Conservation (phyloP, 257 asterid species). For the Petrea volubilis region DNA sequence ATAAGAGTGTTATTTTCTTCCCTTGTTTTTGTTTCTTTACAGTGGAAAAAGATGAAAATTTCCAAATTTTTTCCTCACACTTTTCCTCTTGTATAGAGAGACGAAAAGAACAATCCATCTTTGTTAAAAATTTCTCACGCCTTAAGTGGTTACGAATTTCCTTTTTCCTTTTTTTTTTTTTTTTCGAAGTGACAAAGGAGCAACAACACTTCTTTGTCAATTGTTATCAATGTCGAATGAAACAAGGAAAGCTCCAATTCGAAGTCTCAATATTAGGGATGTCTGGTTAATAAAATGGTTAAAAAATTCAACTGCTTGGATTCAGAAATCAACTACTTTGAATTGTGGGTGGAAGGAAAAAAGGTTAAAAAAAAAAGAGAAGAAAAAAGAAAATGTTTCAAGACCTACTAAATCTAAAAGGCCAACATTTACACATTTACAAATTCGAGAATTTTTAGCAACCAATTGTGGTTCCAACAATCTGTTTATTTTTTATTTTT, state of each 20-base stretch:
- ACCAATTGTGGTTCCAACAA: background rate
- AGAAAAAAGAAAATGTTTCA: background rate
- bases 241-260: background rate
- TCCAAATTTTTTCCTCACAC: too few relatives aligned
- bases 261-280: background rate
- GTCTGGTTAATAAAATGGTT: background rate
- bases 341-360: background rate
- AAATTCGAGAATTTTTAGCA: background rate
- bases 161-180: background rate
- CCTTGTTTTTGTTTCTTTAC: background rate
- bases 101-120: too few relatives aligned
- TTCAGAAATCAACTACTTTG: background rate
- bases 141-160: too few relatives aligned
- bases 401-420: background rate
- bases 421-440: background rate
- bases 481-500: too few relatives aligned
- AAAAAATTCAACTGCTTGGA: background rate
- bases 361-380: too few relatives aligned
- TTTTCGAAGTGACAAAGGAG: too few relatives aligned
- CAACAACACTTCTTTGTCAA: background rate
- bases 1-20: conserved; percentile 10
- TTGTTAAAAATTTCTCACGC: too few relatives aligned
- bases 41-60: too few relatives aligned
- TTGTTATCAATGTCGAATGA: background rate
- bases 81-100: too few relatives aligned